Base-by-base conservation (phyloP, 495 filamentous ascomycete species). In the Hypoxylon subgilvum region DNA sequence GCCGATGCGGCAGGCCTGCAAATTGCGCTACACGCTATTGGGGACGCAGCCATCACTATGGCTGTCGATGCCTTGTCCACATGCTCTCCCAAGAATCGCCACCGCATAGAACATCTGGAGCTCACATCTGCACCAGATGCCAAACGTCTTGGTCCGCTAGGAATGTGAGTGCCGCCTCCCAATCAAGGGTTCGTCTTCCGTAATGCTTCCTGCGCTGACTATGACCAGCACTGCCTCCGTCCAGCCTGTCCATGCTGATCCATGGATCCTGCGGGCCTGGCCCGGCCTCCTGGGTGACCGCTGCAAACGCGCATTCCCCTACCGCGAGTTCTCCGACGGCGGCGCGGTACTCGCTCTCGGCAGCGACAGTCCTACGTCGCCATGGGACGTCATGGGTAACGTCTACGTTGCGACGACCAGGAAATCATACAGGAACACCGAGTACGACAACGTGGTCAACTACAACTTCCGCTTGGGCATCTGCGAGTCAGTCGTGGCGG, bases 21-120 rank as follows among this genome's bases (percentile, higher is more conserved):
- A 67, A 76, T 83, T 25, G 85, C 85, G 2, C 78, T 88, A 16
- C 85, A 88, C 52, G 85, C 85, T 9, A 88, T 88, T 28, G 85
- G 85, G 30, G 84, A 88, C 45, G 71, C 66, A 18, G 79, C 85
- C 0, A 72, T 86, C 23, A 72, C 71, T 42, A 76, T 80, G 66
- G 81, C 82, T 2, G 76, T 87, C 36, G 77, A 86, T 51, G 75
- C 75, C 2, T 61, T 88, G 23, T 61, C 69, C 28, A 70, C 76
- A 28, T 77, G 73, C 6, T 75, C 60, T 12, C 68, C 74, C 1
- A 68, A 65, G 13, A 66, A 74, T n/a, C 76, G 84, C 4, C 84
- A 85, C 28, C 76, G 84, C 2, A 81, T 86, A 56, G 84, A 87
- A 65, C 84, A 87, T 57, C 71, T 87, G n/a, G 84, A 87, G 66